These are phyloP conservation scores for Acacia concinna DNA, from an alignment of 331 rosid species.

Conservation along the genomic window DNA sequence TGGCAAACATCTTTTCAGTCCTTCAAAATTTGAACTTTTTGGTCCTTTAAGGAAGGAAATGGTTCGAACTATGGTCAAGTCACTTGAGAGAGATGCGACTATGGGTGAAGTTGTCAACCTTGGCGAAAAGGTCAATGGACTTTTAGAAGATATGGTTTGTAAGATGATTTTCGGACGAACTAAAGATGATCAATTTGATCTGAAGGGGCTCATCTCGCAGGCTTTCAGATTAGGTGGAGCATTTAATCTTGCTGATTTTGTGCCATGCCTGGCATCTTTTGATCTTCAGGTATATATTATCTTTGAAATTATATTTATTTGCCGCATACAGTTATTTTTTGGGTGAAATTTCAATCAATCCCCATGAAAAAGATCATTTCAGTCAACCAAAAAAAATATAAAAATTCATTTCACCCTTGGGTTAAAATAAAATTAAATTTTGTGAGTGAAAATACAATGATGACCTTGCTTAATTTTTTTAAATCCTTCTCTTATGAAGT, in stretches of 20 bases:
- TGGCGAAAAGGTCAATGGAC: not conserved
- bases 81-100: not conserved
- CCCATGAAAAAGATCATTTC: too few species aligned
- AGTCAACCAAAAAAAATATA: too few species aligned
- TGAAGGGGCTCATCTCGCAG: constrained; percentile 21
- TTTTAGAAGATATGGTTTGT: constrained; percentile 6
- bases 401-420: too few species aligned
- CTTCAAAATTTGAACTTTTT: constrained; percentile 26
- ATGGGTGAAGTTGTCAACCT: constrained; percentile 32
- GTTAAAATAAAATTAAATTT: too few species aligned
- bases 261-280: constrained; percentile 30
- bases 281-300: not conserved
- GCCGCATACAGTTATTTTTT: not conserved
- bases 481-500: too few species aligned
- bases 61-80: not conserved
- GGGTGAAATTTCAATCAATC: too few species aligned
- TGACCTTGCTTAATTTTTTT: too few species aligned
- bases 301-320: not conserved
- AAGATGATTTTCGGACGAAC: constrained; percentile 34
- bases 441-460: too few species aligned
- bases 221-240: not conserved
- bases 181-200: constrained; percentile 16
- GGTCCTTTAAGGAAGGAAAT: constrained; percentile 17
- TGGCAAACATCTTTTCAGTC: constrained; percentile 28
- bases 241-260: constrained; percentile 46